Base-by-base conservation (phyloP, 352 stramenopile genomes). In the Aphanomyces cochlioides region DNA sequence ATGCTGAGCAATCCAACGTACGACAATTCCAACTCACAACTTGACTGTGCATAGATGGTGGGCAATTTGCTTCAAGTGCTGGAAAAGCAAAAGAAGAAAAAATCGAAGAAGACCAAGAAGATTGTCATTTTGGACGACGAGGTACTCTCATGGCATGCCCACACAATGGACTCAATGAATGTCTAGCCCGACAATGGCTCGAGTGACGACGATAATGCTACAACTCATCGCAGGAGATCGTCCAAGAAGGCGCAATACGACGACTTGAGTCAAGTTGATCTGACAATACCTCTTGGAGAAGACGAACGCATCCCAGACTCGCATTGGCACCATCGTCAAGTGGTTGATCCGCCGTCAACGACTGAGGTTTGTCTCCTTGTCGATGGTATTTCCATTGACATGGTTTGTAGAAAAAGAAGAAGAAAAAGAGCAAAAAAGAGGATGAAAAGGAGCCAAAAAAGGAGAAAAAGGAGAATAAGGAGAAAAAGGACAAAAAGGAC, bases 241-340 rank as follows among this genome's bases (percentile, higher is more conserved):
- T 73, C 63, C 37, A 47, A 94, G 75, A 83, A 61, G 21, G 19
- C 19, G 7, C 15, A 39, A 12, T 61, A 90, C 43, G 79, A 75
- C 19, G 84, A 92, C 57, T 69, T 95, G 71, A 75, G 85, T 53
- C 84, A 85, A 2, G 82, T 95, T 8, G 87, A 95, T 63, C 77
- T 95, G 66, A 89, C 79, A 19, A 80, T 90, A 19, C 85, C 87
- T n/a, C 72, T 93, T 12, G 79, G 82, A 34, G 79, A 92, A 56
- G 73, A 92, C 66, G 84, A 92, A 72, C 84, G 82, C 72, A 86
- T 92, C 69, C 84, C 83, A 4, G 89, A 94, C 43, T 76, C 88
- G 17, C 84, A 92, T 38, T 71, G 59, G 56, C 54, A 75, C 19
- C 67, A 74, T 57, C 47, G 71, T 5, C 63, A 77, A 54, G 47